These are phyloP conservation scores for Acer campestre DNA, from an alignment of 345 rosid species.

Conservation along the genomic window DNA sequence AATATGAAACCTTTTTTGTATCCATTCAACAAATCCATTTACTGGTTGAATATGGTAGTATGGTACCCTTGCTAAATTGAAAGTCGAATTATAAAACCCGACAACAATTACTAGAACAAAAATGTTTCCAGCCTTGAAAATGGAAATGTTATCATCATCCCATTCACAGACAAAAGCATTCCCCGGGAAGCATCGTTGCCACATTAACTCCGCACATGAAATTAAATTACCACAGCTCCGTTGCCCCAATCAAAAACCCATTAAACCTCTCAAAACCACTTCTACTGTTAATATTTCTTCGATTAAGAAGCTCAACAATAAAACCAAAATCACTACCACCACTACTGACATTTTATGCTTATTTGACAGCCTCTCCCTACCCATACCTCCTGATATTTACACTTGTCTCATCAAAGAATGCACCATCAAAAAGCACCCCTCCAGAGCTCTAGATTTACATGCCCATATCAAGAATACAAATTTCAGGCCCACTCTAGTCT, in stretches of 20 bases:
- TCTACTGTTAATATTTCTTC: neutral
- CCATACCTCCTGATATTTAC: conserved; percentile 53
- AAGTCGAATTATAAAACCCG: no score
- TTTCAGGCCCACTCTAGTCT: conserved; percentile 31
- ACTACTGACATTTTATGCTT: conserved; percentile 49
- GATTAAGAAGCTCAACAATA: neutral
- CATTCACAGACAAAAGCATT: neutral
- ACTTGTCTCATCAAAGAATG: conserved; percentile 62
- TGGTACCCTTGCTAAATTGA: no score
- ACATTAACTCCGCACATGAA: neutral
- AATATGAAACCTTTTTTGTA: no score
- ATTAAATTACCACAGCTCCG: neutral
- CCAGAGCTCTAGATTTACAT: conserved; percentile 52
- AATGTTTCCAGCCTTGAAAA: neutral
- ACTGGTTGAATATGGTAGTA: no score
- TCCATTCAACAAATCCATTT: neutral
- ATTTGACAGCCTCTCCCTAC: conserved; percentile 52
- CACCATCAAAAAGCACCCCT: conserved; percentile 37
- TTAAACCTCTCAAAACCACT: neutral
- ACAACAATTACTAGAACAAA: no score
- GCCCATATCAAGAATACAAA: conserved; percentile 37
- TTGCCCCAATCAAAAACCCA: neutral
- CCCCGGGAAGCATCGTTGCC: neutral
- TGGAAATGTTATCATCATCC: neutral
- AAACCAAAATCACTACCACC: conserved; percentile 15